phyloP scores from a whole-genome alignment of 768 basidiomycete species.

The Phylloporus sp. region DNA sequence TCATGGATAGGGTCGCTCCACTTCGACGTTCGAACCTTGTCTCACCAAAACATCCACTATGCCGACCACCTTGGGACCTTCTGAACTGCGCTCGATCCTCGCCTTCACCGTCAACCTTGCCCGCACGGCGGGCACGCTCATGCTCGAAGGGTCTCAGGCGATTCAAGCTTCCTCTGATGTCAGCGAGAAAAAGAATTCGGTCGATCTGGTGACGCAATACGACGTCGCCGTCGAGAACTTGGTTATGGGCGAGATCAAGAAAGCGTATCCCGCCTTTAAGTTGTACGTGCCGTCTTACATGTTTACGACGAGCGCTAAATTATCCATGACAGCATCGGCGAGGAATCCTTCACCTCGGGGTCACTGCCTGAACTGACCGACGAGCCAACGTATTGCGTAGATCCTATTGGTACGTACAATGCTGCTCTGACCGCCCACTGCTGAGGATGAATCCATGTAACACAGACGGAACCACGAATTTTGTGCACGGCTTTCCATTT shows the following conservation, averaged over 20 bases:
- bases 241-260: slow-evolving; percentile 62
- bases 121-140: slow-evolving; percentile 66
- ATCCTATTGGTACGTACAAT: slow-evolving; percentile 76
- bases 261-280: slow-evolving; percentile 66
- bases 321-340: slow-evolving; percentile 65
- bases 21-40: neutral
- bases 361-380: slow-evolving; percentile 66
- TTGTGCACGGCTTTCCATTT: slow-evolving; percentile 81
- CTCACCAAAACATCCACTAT: slow-evolving; percentile 24
- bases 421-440: neutral
- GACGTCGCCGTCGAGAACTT: slow-evolving; percentile 88
- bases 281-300: slow-evolving; percentile 56
- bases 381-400: slow-evolving; percentile 92
- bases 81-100: slow-evolving; percentile 58
- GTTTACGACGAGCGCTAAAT: neutral
- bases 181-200: slow-evolving; percentile 88
- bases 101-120: slow-evolving; percentile 69
- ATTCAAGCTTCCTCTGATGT: slow-evolving; percentile 58
- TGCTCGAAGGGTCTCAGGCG: slow-evolving; percentile 70
- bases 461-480: slow-evolving; percentile 84
- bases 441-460: neutral
- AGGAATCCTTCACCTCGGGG: slow-evolving; percentile 87
- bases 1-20: too few species aligned
- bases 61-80: slow-evolving; percentile 29
- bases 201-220: slow-evolving; percentile 93